Evolutionary conservation across 2,329 filamentous ascomycete genomes (phyloP), one percentile per base, ranked within the genome.

Genomic region (Penicillium carneum): DNA sequence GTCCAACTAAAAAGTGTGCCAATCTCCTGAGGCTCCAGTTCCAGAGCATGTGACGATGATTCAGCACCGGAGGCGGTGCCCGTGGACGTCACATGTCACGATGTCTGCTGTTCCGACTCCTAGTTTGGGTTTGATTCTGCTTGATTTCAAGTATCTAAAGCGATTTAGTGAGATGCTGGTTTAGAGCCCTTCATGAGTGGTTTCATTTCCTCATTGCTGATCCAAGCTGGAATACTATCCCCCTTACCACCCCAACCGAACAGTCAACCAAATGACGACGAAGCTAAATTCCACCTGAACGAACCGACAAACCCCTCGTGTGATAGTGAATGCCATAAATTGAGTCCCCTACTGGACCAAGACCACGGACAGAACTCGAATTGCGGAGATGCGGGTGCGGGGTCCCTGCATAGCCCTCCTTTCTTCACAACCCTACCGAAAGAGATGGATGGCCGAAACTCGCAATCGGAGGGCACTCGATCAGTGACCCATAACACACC

Each of bases 221-320:
- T 79, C 61, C 79, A 81, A 67, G 75, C 78, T 50, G 76, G 79
- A 64, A 69, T 80, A 64, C 78, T 78, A 64, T 76, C 77, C 72
- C 76, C 78, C 64, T 26, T 78, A 75, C 62, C 75, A 77, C 61
- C 79, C 79, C 38, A 65, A 62, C 50, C 71, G 66, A 56, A 41
- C 67, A 57, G 20, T 48, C 62, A 54, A 31, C 61, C 72, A 63
- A 61, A 68, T 69, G 63, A 71, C 66, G 53, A 70, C 55, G 62
- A 66, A 61, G 64, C 70, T 38, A 63, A 68, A 52, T 58, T 67
- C 34, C 64, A 67, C 48, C 65, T 64, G 62, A 66, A 59, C 54
- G 68, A 65, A 68, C 59, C 66, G 62, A 60, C 63, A 69, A 46
- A 65, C 50, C 38, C 69, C 50, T 68, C 65, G 60, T 63, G 33